Evolutionary conservation across 805 yeast genomes (phyloP), one percentile per base, ranked within the genome.

Genomic region (Candida loeiensis): DNA sequence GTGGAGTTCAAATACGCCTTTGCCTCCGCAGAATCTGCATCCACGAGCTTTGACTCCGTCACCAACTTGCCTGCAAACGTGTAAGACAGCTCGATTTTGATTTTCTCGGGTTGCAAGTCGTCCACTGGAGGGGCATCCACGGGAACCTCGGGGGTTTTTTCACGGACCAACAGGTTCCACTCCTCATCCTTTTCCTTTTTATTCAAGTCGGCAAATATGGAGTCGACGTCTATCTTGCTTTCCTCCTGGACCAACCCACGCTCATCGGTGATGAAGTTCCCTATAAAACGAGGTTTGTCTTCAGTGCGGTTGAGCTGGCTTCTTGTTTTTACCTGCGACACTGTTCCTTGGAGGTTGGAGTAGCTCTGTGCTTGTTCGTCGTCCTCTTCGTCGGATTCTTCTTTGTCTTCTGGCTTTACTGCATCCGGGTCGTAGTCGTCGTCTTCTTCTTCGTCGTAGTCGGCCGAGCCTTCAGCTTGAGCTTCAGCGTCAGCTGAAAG

Each of bases 31-130:
- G 95, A 84, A 34, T 77, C 71, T 6, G 74, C 75, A 34, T 79
- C 83, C 1, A 93, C 97, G 61, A 73, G 69, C 59, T 86, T 88
- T 44, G 82, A 81, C 53, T 90, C 96, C 0, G 83, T 77, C 2
- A 84, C 71, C 2, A 79, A 69, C 51, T 85, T 85, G 4, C 97
- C 97, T 0, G 99, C 98, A 71, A 88, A 91, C 42, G 85, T 84
- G 56, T 86, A 91, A 2, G 81, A 77, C 46, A 93, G 73, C 44
- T 77, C 80, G 41, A 91, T 89, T 50, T 79, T 77, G 41, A 91
- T 75, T 55, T 73, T 73, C 37, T 80, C 80, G 13, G 69, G 73
- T 13, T 51, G 54, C 9, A 39, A 20, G 21, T n/a, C 30, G 32
- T 37, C 42, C 19, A 14, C 15, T 19, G 17, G 19, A 11, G 37